Conservation (phyloP, 2,329 filamentous ascomycete species). For the Aureobasidium leucospermi region DNA sequence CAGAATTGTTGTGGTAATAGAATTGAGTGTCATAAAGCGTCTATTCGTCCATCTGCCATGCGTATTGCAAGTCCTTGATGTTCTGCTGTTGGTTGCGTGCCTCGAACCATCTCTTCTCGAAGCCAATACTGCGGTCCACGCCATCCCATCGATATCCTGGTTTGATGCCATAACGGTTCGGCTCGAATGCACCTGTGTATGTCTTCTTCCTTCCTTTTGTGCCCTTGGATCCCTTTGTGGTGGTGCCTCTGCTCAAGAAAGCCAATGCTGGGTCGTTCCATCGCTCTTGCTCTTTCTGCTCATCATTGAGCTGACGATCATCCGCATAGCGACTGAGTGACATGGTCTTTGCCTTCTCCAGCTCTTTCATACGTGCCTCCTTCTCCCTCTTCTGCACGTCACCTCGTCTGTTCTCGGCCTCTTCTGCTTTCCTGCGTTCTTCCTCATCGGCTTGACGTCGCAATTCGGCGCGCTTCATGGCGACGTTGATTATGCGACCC, state of each 20-base stretch:
- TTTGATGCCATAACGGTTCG: constrained; percentile 88
- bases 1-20: constrained; percentile 43
- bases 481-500: constrained; percentile 86
- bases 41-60: constrained; percentile 92
- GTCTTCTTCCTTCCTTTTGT: constrained; percentile 47
- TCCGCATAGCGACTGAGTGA: constrained; percentile 72
- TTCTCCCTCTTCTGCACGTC: constrained; percentile 73
- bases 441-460: constrained; percentile 70
- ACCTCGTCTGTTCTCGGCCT: constrained; percentile 66
- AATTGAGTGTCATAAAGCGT: not conserved
- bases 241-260: constrained; percentile 57
- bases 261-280: constrained; percentile 94
- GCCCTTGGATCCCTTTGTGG: constrained; percentile 49
- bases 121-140: constrained; percentile 87
- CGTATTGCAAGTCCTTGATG: constrained; percentile 74
- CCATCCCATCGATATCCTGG: constrained; percentile 96
- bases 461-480: constrained; percentile 82
- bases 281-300: constrained; percentile 65
- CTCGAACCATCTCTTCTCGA: constrained; percentile 88
- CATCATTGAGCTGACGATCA: constrained; percentile 77
- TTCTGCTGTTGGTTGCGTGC: constrained; percentile 71
- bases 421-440: constrained; percentile 55
- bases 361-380: constrained; percentile 54
- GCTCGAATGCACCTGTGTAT: constrained; percentile 73
- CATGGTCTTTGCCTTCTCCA: constrained; percentile 79